A percentile compares a stretch with the other conserved stretches of the same genome.
Evolutionary conservation across 164 flowering plant species (phyloP).

Genomic region (Taxillus chinensis): DNA sequence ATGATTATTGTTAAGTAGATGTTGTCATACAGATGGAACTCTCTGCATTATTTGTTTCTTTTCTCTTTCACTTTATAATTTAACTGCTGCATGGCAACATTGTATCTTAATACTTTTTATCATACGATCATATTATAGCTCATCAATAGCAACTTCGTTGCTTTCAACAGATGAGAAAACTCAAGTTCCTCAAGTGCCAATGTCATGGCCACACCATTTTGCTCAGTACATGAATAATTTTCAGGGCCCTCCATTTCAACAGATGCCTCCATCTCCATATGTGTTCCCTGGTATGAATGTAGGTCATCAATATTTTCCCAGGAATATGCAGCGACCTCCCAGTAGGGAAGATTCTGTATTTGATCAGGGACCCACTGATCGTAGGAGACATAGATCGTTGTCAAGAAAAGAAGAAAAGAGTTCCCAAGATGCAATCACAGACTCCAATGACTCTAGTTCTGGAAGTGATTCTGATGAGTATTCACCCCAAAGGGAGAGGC

Average conservation of each 20-base stretch:
- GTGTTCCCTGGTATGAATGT: constrained; percentile 50
- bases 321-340: constrained; percentile 55
- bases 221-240: constrained; percentile 64
- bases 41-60: not conserved
- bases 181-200: constrained; percentile 45
- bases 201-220: constrained; percentile 58
- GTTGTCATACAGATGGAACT: not conserved
- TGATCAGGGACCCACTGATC: constrained; percentile 25
- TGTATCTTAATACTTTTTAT: too few species aligned
- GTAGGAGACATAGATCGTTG: constrained; percentile 23
- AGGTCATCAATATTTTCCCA: constrained; percentile 49
- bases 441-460: constrained; percentile 34
- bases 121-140: constrained; percentile 20
- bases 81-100: not conserved
- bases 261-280: constrained; percentile 53
- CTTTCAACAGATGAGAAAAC: constrained; percentile 29
- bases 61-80: not conserved
- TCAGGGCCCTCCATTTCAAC: constrained; percentile 37
- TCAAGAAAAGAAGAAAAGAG: constrained; percentile 34
- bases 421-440: constrained; percentile 33
- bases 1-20: too few species aligned
- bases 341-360: constrained; percentile 29
- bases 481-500: constrained; percentile 15
- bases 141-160: constrained; percentile 25
- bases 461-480: constrained; percentile 37